phyloP scores from a whole-genome alignment of 805 yeast genomes.

The Dipodascopsis uninucleata region DNA sequence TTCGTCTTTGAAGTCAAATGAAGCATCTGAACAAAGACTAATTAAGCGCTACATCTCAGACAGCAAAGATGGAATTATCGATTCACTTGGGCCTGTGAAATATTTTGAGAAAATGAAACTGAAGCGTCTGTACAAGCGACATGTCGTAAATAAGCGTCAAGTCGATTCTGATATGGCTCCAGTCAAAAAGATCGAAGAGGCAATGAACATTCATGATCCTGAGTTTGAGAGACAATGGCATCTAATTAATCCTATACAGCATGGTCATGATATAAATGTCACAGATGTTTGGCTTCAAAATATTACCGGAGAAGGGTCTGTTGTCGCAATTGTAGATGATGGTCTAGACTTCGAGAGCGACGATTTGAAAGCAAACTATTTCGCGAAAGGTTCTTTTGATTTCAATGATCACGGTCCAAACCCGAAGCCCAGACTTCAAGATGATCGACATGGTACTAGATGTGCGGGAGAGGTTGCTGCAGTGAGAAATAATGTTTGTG shows the following conservation, averaged over 20 bases:
- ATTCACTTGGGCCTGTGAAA: not conserved
- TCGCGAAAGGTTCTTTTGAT: slow-evolving; percentile 82
- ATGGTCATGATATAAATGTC: slow-evolving; percentile 84
- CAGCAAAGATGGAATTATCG: too few species aligned
- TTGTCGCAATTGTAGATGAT: slow-evolving; percentile 89
- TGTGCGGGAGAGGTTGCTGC: slow-evolving; percentile 98
- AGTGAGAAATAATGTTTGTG: slow-evolving; percentile 76
- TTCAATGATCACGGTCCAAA: slow-evolving; percentile 69
- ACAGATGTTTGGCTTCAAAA: slow-evolving; percentile 79
- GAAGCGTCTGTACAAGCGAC: slow-evolving; percentile 18
- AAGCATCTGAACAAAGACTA: not conserved
- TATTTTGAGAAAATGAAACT: slow-evolving; percentile 16
- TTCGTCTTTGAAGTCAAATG: slow-evolving; percentile 10
- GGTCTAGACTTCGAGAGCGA: slow-evolving; percentile 80
- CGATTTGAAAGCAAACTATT: slow-evolving; percentile 65
- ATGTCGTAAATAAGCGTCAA: slow-evolving; percentile 1
- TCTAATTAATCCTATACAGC: slow-evolving; percentile 64
- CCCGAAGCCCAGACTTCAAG: slow-evolving; percentile 75
- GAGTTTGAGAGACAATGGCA: slow-evolving; percentile 88
- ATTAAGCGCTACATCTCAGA: not conserved
- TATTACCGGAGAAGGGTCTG: slow-evolving; percentile 75
- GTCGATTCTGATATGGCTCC: slow-evolving; percentile 55
- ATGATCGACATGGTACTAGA: slow-evolving; percentile 93
- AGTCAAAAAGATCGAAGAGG: slow-evolving; percentile 35
- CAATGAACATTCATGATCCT: slow-evolving; percentile 74